These are phyloP conservation scores for Euphrasia confusa DNA, from an alignment of 257 asterid species.

Conservation along the genomic window DNA sequence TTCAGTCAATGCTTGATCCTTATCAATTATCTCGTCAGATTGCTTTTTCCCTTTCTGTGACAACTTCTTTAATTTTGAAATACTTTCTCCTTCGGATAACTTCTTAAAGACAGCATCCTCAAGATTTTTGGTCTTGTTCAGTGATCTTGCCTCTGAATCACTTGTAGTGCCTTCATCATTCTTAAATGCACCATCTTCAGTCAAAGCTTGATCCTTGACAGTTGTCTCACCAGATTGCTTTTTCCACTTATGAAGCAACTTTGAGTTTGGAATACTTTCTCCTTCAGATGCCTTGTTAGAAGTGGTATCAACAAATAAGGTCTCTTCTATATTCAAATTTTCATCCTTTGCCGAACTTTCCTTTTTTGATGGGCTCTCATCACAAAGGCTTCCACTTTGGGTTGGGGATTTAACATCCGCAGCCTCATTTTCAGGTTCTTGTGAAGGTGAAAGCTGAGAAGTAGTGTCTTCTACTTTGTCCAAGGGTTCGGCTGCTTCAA, in stretches of 20 bases:
- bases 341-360: conserved; percentile 34
- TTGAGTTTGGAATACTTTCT: conserved; percentile 38
- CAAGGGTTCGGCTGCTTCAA: conserved; percentile 35
- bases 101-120: conserved; percentile 35
- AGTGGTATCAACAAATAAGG: conserved; percentile 30
- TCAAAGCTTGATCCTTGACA: conserved; percentile 33
- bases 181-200: conserved; percentile 39
- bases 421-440: conserved; percentile 45
- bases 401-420: conserved; percentile 43
- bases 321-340: conserved; percentile 36
- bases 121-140: background rate
- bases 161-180: conserved; percentile 26
- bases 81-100: conserved; percentile 43
- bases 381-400: conserved; percentile 43
- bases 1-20: too few species aligned
- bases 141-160: conserved; percentile 10
- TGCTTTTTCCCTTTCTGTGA: conserved; percentile 6
- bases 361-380: conserved; percentile 36
- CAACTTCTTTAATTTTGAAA: conserved; percentile 38
- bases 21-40: too few species aligned
- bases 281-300: conserved; percentile 48
- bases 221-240: conserved; percentile 28
- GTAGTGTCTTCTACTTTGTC: conserved; percentile 38
- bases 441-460: conserved; percentile 37
- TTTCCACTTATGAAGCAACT: conserved; percentile 28